Conservation (phyloP, 345 rosid genomes). For the Citrus reticulata region DNA sequence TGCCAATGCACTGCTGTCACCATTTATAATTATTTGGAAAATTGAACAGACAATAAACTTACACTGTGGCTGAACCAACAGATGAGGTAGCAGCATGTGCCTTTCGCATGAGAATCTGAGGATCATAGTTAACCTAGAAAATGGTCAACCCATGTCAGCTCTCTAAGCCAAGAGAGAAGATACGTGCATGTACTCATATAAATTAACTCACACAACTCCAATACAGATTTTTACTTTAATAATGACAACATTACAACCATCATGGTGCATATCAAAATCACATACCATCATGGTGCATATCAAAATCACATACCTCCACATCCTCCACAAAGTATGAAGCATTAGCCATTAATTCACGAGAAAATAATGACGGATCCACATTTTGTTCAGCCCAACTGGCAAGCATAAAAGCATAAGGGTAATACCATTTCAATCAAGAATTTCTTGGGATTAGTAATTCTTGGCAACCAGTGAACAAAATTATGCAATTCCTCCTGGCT, state of each 20-base stretch:
- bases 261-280: background rate
- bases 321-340: conserved; percentile 53
- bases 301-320: conserved; percentile 41
- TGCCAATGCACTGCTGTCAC: background rate
- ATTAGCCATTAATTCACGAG: conserved; percentile 68
- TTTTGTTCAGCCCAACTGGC: conserved; percentile 81
- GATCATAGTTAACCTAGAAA: conserved; percentile 68
- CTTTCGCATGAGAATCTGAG: conserved; percentile 70
- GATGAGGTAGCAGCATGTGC: conserved; percentile 78
- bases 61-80: conserved; percentile 79
- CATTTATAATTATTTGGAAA: conserved; percentile 10
- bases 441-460: background rate
- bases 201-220: background rate
- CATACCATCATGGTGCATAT: conserved; percentile 26
- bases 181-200: background rate
- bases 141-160: background rate
- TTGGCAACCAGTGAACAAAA: background rate
- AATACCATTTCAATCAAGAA: background rate
- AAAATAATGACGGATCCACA: conserved; percentile 85
- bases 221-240: background rate
- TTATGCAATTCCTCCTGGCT: background rate
- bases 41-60: conserved; percentile 19
- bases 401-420: conserved; percentile 7
- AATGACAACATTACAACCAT: background rate
- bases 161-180: background rate